Conservation (phyloP, 2,329 filamentous ascomycete genomes). For the Alternaria rosae region DNA sequence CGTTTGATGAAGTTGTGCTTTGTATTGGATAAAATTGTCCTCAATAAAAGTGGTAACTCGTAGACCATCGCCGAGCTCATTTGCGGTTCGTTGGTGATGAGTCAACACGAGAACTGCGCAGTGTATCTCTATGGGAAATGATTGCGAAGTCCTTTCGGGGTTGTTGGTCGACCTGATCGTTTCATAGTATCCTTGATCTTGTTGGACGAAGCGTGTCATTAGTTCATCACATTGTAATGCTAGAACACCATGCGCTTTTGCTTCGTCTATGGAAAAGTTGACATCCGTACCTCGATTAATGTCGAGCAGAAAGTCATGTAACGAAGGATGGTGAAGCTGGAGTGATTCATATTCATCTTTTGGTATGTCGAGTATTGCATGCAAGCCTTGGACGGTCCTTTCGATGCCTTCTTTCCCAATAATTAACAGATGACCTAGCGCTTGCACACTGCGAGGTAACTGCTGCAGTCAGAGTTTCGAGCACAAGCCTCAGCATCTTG, state of each 20-base stretch:
- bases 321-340: not conserved
- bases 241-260: not conserved
- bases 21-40: no score
- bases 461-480: not conserved
- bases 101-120: not conserved
- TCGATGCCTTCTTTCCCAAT: not conserved
- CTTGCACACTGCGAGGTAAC: not conserved
- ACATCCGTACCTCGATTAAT: not conserved
- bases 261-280: not conserved
- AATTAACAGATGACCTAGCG: not conserved
- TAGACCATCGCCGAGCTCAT: not conserved
- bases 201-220: no score
- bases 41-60: not conserved
- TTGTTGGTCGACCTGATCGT: no score
- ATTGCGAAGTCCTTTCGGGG: no score
- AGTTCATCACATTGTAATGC: no score
- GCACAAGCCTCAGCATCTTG: not conserved
- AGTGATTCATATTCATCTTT: not conserved
- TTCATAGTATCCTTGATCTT: no score
- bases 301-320: slow-evolving; percentile 5
- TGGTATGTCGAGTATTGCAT: slow-evolving; percentile 1
- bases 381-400: not conserved
- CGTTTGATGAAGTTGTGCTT: no score
- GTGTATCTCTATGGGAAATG: no score
- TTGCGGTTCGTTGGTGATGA: not conserved